Evolutionary conservation across 2,329 filamentous ascomycete species (phyloP).

Genomic region (Monilinia fructicola): DNA sequence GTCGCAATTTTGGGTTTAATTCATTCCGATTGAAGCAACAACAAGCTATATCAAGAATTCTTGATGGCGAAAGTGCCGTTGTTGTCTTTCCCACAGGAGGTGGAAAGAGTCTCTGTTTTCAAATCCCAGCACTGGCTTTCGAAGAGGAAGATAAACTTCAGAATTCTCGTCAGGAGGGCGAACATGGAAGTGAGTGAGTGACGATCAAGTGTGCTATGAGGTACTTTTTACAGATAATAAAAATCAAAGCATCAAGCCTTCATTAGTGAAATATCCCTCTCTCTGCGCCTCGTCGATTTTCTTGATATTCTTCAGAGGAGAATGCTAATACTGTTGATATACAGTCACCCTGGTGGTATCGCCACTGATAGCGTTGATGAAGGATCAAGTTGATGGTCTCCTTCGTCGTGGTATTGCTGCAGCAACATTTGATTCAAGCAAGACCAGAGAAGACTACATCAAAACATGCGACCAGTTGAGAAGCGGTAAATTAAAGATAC

Average conservation of each 20-base stretch:
- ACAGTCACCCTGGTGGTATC: slow-evolving; percentile 55
- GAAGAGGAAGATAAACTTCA: slow-evolving; percentile 42
- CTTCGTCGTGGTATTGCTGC: slow-evolving; percentile 51
- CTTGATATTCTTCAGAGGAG: not conserved
- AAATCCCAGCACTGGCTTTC: slow-evolving; percentile 47
- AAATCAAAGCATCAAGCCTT: not conserved
- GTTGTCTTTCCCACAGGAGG: slow-evolving; percentile 48
- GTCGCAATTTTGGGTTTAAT: slow-evolving; percentile 43
- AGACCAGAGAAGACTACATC: slow-evolving; percentile 45
- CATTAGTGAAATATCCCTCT: not conserved
- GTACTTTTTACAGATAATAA: not conserved
- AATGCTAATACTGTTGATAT: not conserved
- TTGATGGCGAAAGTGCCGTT: slow-evolving; percentile 46
- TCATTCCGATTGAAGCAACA: slow-evolving; percentile 49
- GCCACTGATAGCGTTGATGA: slow-evolving; percentile 58
- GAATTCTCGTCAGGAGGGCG: slow-evolving; percentile 31
- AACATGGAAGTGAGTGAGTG: slow-evolving; percentile 41
- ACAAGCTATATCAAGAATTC: slow-evolving; percentile 45
- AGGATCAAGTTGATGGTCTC: slow-evolving; percentile 59
- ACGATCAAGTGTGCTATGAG: not conserved
- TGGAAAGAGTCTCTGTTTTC: slow-evolving; percentile 47
- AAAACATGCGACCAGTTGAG: slow-evolving; percentile 48
- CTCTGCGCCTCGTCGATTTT: not conserved
- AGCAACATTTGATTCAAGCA: slow-evolving; percentile 57
- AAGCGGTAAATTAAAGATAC: slow-evolving; percentile 50